These are phyloP conservation scores for Amanita fuliginea DNA, from an alignment of 768 basidiomycete species.

Conservation along the genomic window DNA sequence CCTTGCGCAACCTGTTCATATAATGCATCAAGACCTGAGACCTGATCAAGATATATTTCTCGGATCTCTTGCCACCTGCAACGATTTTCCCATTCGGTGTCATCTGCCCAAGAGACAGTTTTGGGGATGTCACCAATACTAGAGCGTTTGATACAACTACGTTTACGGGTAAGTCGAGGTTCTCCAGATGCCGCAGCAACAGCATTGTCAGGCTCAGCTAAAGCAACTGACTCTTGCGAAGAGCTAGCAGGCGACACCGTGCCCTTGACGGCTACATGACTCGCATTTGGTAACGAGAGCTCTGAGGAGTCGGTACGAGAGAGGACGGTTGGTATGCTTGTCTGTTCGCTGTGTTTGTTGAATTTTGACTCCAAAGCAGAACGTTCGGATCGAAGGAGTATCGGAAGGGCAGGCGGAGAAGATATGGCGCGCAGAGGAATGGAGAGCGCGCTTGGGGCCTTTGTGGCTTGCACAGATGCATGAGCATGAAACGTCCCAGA, in stretches of 20 bases:
- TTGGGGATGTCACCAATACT: conserved; percentile 48
- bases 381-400: conserved; percentile 26
- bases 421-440: conserved; percentile 14
- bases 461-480: conserved; percentile 9
- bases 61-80: conserved; percentile 48
- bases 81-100: too few relatives aligned
- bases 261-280: background rate
- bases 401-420: conserved; percentile 30
- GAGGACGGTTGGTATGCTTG: background rate
- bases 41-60: conserved; percentile 48
- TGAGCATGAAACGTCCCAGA: conserved; percentile 7
- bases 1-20: conserved; percentile 42
- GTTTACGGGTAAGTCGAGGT: conserved; percentile 30
- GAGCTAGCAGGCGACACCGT: background rate
- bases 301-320: background rate
- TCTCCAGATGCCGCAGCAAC: conserved; percentile 8
- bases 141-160: conserved; percentile 56
- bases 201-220: background rate
- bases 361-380: conserved; percentile 18
- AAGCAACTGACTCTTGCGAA: background rate
- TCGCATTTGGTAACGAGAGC: background rate
- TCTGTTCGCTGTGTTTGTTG: background rate
- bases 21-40: conserved; percentile 44
- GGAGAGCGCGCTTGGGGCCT: conserved; percentile 9
- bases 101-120: conserved; percentile 48